These are phyloP conservation scores for Metschnikowia kofuensis DNA, from an alignment of 805 yeast species.

Conservation along the genomic window DNA sequence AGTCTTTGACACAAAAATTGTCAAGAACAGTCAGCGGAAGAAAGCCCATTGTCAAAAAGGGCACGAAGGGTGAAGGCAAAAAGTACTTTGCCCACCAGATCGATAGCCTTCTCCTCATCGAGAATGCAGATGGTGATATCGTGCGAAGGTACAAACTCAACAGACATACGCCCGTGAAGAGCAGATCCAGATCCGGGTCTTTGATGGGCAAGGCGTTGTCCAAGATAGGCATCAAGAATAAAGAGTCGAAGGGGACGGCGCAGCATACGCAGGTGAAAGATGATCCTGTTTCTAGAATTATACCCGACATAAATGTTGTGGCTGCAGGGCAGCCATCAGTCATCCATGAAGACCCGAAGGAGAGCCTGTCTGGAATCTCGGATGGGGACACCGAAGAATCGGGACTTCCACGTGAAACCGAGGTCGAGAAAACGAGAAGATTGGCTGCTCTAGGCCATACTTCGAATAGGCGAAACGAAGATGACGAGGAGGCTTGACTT, in stretches of 20 bases:
- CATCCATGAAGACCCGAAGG: slow-evolving; percentile 9
- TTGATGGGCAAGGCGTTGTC: slow-evolving; percentile 48
- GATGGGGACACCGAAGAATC: slow-evolving; percentile 20
- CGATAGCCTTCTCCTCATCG: slow-evolving; percentile 76
- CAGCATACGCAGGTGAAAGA: neutral
- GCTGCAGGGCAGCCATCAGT: slow-evolving; percentile 4
- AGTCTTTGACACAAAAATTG: slow-evolving; percentile 12
- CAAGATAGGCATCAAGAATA: slow-evolving; percentile 49
- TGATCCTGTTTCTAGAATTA: neutral
- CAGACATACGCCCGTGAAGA: slow-evolving; percentile 37
- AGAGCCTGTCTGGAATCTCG: slow-evolving; percentile 10
- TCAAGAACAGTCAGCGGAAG: slow-evolving; percentile 14
- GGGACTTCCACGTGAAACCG: slow-evolving; percentile 49
- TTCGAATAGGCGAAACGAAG: slow-evolving; percentile 37
- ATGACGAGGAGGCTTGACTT: slow-evolving; percentile 45
- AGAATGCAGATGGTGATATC: slow-evolving; percentile 89
- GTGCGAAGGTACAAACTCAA: slow-evolving; percentile 76
- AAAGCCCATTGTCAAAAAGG: slow-evolving; percentile 29
- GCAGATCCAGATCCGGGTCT: slow-evolving; percentile 38
- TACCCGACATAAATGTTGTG: slow-evolving; percentile 4
- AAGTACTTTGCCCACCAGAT: slow-evolving; percentile 66
- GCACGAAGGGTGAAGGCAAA: slow-evolving; percentile 31
- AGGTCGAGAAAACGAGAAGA: slow-evolving; percentile 62
- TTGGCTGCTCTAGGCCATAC: slow-evolving; percentile 53
- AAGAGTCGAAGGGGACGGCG: slow-evolving; percentile 3